These are phyloP conservation scores for Stylosanthes scabra DNA, from an alignment of 331 rosid genomes.

Conservation along the genomic window DNA sequence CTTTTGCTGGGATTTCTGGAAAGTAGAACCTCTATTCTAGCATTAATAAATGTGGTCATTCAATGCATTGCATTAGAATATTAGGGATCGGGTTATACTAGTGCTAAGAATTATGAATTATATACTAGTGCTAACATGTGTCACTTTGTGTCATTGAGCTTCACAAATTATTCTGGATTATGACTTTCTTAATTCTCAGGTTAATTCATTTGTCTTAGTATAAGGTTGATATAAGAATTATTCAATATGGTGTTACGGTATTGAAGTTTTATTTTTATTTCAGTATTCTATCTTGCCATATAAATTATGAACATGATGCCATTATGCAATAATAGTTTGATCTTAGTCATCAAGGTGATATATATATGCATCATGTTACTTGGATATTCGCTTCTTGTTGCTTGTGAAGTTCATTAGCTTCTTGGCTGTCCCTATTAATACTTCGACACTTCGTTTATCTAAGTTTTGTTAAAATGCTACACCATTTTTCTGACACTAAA, in stretches of 20 bases:
- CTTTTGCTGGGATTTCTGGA: neutral
- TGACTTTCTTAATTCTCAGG: neutral
- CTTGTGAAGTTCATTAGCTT: conserved; percentile 3
- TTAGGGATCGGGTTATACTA: neutral
- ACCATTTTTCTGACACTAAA: too few species aligned
- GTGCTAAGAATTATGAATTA: neutral
- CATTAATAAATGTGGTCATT: neutral
- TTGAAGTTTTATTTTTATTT: neutral
- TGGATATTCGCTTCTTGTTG: neutral
- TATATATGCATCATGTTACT: conserved; percentile 3
- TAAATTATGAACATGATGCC: conserved; percentile 6
- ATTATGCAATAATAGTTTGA: conserved; percentile 9
- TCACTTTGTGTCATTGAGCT: neutral
- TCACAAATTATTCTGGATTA: conserved; percentile 17
- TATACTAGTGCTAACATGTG: neutral
- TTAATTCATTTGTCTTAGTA: neutral
- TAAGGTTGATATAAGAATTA: neutral
- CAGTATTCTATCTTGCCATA: neutral
- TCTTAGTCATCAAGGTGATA: neutral
- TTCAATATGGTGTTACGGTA: neutral
- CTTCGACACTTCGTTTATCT: neutral
- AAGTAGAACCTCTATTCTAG: neutral
- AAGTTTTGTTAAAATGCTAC: too few species aligned
- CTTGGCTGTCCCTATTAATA: neutral
- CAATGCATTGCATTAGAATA: neutral